Evolutionary conservation across 768 basidiomycete genomes (phyloP).

Genomic region (Russula sp.): DNA sequence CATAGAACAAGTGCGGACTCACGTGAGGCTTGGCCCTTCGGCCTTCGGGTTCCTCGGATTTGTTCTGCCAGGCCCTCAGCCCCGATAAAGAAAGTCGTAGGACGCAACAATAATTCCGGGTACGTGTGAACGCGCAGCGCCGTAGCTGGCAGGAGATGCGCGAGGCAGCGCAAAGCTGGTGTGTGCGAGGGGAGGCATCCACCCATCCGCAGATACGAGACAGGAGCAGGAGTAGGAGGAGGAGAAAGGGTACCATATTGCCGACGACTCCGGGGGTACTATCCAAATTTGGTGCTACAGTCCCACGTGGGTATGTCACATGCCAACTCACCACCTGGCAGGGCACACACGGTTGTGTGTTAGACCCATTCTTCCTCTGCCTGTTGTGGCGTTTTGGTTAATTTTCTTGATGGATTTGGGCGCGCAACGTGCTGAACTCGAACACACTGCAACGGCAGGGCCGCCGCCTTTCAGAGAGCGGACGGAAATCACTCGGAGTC

Average conservation of each 20-base stretch:
- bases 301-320: slow-evolving; percentile 1
- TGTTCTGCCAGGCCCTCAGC: neutral
- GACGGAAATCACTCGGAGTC: neutral
- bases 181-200: slow-evolving; percentile 3
- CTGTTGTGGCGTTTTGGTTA: neutral
- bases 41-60: neutral
- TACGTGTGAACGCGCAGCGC: slow-evolving; percentile 6
- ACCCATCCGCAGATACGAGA: slow-evolving; percentile 4
- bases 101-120: slow-evolving; percentile 1
- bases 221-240: slow-evolving; percentile 3
- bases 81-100: neutral
- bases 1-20: neutral
- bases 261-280: neutral
- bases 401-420: no score
- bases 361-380: neutral
- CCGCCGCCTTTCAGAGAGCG: neutral
- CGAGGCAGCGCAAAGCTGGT: slow-evolving; percentile 7
- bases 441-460: neutral
- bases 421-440: neutral
- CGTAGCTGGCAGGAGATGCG: slow-evolving; percentile 15
- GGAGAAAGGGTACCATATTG: neutral
- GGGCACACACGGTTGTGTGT: no score
- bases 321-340: neutral
- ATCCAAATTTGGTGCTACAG: neutral
- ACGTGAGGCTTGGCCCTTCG: neutral